phyloP scores from a whole-genome alignment of 2,329 filamentous ascomycete species.

The Aurifilum marmelostoma region DNA sequence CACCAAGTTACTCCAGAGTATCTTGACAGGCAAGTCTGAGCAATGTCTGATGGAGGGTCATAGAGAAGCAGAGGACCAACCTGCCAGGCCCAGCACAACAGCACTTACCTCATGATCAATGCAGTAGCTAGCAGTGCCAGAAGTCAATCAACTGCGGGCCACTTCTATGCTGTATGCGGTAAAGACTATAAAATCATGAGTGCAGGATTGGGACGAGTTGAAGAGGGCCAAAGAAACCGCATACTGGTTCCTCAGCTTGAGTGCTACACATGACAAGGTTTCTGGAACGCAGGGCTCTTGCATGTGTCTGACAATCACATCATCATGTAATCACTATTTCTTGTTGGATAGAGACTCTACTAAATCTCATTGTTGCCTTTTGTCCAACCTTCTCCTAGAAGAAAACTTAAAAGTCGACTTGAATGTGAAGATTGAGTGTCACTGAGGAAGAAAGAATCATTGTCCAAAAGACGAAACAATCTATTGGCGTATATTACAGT shows the following conservation, averaged over 20 bases:
- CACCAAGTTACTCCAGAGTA: background rate
- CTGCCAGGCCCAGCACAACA: background rate
- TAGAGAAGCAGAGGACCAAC: background rate
- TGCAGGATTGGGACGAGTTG: no score
- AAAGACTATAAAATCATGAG: no score
- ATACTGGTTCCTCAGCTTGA: background rate
- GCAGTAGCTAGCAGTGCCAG: background rate
- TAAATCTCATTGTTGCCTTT: no score
- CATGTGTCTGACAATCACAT: no score
- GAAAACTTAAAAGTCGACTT: no score
- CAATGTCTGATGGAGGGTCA: background rate
- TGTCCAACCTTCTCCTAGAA: no score
- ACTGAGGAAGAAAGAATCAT: background rate
- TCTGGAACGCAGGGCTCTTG: background rate
- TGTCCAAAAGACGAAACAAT: background rate
- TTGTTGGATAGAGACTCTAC: no score
- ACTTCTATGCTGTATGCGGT: no score
- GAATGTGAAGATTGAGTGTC: no score
- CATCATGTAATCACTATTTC: no score
- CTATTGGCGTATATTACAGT: conserved; percentile 3
- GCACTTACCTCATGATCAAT: background rate
- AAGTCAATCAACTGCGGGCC: background rate
- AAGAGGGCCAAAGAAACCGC: background rate
- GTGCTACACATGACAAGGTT: background rate
- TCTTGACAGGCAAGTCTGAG: background rate